phyloP scores from a whole-genome alignment of 768 basidiomycete species.

The Tremella yokohamensis region DNA sequence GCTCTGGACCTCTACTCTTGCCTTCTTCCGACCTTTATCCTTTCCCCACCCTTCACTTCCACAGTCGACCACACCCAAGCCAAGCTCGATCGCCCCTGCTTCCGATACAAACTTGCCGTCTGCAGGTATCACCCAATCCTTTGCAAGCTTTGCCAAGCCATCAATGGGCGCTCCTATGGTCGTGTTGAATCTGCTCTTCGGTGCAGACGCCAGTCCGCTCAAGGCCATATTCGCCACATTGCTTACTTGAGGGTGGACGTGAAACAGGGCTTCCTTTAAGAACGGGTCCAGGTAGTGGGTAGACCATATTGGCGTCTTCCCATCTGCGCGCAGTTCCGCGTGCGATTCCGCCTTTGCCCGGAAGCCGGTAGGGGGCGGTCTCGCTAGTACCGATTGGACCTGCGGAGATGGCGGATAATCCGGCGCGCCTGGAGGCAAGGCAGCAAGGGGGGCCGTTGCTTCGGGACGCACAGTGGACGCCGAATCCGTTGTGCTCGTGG shows the following conservation, averaged over 20 bases:
- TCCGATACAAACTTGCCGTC: conserved; percentile 37
- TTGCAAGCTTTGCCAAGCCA: conserved; percentile 31
- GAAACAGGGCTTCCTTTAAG: conserved; percentile 21
- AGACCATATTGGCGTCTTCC: conserved; percentile 44
- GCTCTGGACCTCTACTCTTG: conserved; percentile 34
- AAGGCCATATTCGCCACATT: conserved; percentile 34
- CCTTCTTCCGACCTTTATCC: conserved; percentile 38
- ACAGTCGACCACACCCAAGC: conserved; percentile 39
- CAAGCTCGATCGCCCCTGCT: conserved; percentile 37
- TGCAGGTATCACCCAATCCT: conserved; percentile 37
- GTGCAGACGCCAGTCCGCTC: conserved; percentile 23
- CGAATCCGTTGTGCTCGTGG: neutral
- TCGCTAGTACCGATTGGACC: conserved; percentile 9
- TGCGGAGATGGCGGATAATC: conserved; percentile 5
- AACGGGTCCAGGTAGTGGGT: conserved; percentile 43
- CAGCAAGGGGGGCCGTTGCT: neutral
- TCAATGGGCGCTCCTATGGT: conserved; percentile 44
- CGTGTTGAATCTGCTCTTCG: conserved; percentile 25
- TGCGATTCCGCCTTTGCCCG: conserved; percentile 31
- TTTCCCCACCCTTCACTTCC: conserved; percentile 29
- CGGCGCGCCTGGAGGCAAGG: conserved; percentile 21
- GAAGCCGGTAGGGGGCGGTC: conserved; percentile 4
- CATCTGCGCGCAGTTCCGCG: conserved; percentile 26
- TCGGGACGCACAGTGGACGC: no score
- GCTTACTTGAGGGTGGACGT: conserved; percentile 32